phyloP scores from a whole-genome alignment of 192 early-diverging fungal genomes.

The Linnemannia zychae region DNA sequence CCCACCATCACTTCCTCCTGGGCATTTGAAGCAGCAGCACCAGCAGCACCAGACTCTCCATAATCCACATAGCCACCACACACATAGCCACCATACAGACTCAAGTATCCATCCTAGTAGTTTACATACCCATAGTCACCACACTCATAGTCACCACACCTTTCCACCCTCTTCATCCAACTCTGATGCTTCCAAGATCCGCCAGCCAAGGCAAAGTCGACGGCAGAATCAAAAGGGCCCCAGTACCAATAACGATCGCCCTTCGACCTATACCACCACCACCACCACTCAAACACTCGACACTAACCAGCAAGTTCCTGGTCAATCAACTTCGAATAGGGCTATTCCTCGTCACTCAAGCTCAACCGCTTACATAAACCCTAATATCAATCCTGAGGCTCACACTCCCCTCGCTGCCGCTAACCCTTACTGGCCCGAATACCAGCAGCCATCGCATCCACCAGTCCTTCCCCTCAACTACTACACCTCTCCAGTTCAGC shows the following conservation, averaged over 20 bases:
- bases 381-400: background rate
- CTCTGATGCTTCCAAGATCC: background rate
- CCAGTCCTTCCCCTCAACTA: constrained; percentile 21
- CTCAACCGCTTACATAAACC: background rate
- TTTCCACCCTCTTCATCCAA: background rate
- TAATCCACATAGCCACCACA: background rate
- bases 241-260: background rate
- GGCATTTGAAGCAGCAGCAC: background rate
- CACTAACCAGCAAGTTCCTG: constrained; percentile 28
- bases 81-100: background rate
- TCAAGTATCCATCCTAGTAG: background rate
- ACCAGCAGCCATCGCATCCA: constrained; percentile 16
- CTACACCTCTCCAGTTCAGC: constrained; percentile 19
- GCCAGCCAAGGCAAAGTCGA: background rate
- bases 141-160: background rate
- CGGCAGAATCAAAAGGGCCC: constrained; percentile 2
- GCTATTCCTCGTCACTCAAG: constrained; percentile 3
- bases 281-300: background rate
- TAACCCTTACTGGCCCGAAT: constrained; percentile 40
- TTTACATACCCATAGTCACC: background rate
- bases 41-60: background rate
- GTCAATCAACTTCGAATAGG: constrained; percentile 23
- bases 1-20: background rate
- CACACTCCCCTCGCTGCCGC: background rate
- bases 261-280: background rate